Evolutionary conservation across 139 green algal species (phyloP), one percentile per base, ranked within the genome.

Genomic region (Monoraphidium neglectum): DNA sequence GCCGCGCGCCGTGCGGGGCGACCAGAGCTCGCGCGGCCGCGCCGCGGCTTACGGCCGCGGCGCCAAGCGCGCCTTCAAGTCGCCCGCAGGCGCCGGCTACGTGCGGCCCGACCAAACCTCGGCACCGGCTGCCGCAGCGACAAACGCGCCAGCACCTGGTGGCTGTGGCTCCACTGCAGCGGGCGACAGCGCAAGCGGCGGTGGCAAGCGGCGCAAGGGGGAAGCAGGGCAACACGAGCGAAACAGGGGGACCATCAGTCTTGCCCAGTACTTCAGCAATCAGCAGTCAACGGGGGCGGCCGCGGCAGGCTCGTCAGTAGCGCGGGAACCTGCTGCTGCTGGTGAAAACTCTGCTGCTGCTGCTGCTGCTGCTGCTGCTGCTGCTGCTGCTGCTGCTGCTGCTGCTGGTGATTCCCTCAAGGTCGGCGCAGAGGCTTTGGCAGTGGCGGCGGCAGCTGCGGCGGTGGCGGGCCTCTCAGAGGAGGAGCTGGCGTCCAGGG

Each of bases 61-160:
- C 53, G 35, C 32, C 53, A 75, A 66, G 51, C 62, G 63, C 6
- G 72, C 72, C 1, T 77, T 77, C 72, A 77, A 77, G 40, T 26
- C 49, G 18, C 72, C 72, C 21, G 60, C 63, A 3, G 59, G 36
- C 38, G 53, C 38, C 13, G 57, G 57, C 1, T 24, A 30, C 37
- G 23, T 38, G 30, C 26, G 35, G 36, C 35, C 37, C 12, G 24
- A 40, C 30, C 51, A 28, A 8, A 23, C 70, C 46, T 4, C 33
- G 4, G 49, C 68, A 3, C 12, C 43, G 2, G 47, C 10, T 28
- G 35, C 68, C 32, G 68, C 47, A 24, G 32, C 68, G 59, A 38
- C 57, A 30, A 59, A 43, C 37, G 70, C 70, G 38, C 35, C 69
- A 33, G 35, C 69, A 43, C 33, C 53, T 57, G 53, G 37, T 3